Evolutionary conservation across 768 basidiomycete genomes (phyloP).

Genomic region (Lentinula lateritia): DNA sequence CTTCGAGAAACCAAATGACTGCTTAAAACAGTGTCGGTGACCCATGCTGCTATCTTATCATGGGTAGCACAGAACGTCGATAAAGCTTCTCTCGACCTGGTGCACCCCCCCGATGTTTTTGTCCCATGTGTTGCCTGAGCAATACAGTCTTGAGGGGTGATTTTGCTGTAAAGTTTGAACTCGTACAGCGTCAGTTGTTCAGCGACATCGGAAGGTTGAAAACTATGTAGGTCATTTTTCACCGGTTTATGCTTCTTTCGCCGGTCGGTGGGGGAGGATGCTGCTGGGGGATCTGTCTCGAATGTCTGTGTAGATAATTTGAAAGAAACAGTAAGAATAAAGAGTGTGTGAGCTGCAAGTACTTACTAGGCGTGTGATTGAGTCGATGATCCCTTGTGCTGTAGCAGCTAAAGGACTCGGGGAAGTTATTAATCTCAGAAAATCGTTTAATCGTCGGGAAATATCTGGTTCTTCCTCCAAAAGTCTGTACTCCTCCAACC

Average conservation of each 20-base stretch:
- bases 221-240: constrained; percentile 56
- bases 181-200: constrained; percentile 81
- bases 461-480: constrained; percentile 63
- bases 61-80: constrained; percentile 48
- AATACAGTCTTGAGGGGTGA: constrained; percentile 73
- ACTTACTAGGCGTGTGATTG: constrained; percentile 53
- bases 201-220: constrained; percentile 67
- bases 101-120: constrained; percentile 32
- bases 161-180: constrained; percentile 59
- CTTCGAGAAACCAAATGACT: constrained; percentile 46
- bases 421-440: constrained; percentile 36
- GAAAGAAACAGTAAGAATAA: constrained; percentile 1
- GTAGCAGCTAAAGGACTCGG: constrained; percentile 36
- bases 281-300: constrained; percentile 19
- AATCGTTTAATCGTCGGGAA: constrained; percentile 49
- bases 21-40: constrained; percentile 55
- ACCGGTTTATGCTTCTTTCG: constrained; percentile 43
- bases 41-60: constrained; percentile 63
- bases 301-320: constrained; percentile 32
- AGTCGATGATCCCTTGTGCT: constrained; percentile 45
- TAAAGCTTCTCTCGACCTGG: constrained; percentile 10
- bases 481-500: constrained; percentile 58
- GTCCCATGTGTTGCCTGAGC: constrained; percentile 44
- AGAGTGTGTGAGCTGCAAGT: neutral
- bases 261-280: constrained; percentile 20